A percentile compares a stretch with the other conserved stretches of the same genome.
These are phyloP conservation scores for Phytophthora europaea DNA, from an alignment of 352 stramenopile genomes.

Conservation along the genomic window DNA sequence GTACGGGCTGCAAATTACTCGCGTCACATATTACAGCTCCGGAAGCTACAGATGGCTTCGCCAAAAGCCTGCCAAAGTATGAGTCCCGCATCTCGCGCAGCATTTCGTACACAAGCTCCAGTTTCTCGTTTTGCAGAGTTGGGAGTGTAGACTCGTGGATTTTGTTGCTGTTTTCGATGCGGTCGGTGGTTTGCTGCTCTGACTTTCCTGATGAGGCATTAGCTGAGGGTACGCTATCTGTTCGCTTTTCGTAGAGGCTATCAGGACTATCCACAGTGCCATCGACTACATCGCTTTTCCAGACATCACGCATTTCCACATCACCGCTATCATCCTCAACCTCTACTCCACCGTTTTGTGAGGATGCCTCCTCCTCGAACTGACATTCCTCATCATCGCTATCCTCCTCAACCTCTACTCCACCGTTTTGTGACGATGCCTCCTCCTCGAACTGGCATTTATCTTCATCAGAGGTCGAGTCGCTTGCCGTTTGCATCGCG, in stretches of 20 bases:
- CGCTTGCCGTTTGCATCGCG: conserved; percentile 6
- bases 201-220: neutral
- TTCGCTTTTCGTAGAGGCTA: neutral
- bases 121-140: conserved; percentile 15
- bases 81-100: conserved; percentile 29
- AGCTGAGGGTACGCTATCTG: neutral
- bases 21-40: neutral
- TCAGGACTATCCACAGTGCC: neutral
- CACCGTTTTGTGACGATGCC: neutral
- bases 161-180: neutral
- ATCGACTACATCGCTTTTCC: neutral
- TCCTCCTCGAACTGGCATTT: neutral
- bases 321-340: neutral
- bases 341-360: neutral
- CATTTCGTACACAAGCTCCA: conserved; percentile 37
- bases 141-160: neutral
- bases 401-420: neutral
- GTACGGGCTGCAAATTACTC: neutral
- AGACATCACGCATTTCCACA: neutral
- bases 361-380: neutral
- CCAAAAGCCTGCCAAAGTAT: neutral
- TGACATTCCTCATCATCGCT: neutral
- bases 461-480: neutral
- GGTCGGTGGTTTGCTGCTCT: neutral
- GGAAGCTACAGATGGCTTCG: neutral